These are phyloP conservation scores for Fusarium temperatum DNA, from an alignment of 2,329 filamentous ascomycete species.

Conservation along the genomic window DNA sequence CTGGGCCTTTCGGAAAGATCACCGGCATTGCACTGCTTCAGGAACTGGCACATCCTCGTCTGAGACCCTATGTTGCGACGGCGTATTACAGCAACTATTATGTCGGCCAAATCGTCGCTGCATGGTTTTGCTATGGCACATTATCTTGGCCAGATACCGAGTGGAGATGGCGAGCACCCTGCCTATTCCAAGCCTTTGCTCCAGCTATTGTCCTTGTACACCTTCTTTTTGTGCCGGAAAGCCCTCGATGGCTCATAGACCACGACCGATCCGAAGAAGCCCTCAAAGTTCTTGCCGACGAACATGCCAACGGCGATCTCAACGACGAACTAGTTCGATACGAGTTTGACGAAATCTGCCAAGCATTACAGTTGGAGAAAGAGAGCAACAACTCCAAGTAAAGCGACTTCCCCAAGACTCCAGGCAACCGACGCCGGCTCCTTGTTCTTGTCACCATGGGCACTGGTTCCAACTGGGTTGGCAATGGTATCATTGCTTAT, in stretches of 20 bases:
- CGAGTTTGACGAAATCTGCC: conserved; percentile 70
- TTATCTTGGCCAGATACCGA: conserved; percentile 6
- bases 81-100: conserved; percentile 31
- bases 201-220: conserved; percentile 21
- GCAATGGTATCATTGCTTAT: conserved; percentile 71
- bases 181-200: conserved; percentile 27
- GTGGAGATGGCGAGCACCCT: conserved; percentile 31
- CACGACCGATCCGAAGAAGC: conserved; percentile 47
- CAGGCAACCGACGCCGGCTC: conserved; percentile 70
- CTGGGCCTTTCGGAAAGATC: conserved; percentile 20
- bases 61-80: conserved; percentile 19
- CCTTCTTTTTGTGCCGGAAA: conserved; percentile 51
- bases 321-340: conserved; percentile 68
- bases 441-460: conserved; percentile 69
- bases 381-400: conserved; percentile 60
- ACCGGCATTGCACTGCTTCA: conserved; percentile 22
- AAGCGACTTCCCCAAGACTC: conserved; percentile 66
- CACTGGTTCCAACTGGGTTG: conserved; percentile 71
- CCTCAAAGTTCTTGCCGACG: conserved; percentile 65
- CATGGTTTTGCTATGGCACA: conserved; percentile 22
- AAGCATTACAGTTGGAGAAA: conserved; percentile 67
- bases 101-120: conserved; percentile 20
- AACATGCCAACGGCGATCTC: conserved; percentile 68
- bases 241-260: conserved; percentile 50
- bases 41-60: conserved; percentile 25